These are phyloP conservation scores for Solanum sejunctum DNA, from an alignment of 257 asterid species.

Conservation along the genomic window DNA sequence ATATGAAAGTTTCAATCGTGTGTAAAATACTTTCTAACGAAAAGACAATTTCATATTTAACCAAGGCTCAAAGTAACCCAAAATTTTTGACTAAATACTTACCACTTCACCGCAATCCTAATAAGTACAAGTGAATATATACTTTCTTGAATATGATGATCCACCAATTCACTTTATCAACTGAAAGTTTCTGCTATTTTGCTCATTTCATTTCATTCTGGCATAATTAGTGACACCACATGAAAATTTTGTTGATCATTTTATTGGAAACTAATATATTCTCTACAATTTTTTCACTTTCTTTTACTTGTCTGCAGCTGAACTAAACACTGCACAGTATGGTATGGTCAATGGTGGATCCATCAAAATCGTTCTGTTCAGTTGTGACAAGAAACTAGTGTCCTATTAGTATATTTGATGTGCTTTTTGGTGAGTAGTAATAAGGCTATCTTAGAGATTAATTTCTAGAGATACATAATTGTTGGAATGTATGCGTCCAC, in stretches of 20 bases:
- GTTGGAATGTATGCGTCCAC: too few species aligned
- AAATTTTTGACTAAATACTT: neutral
- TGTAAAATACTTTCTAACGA: neutral
- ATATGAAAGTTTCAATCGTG: neutral
- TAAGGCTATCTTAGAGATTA: neutral
- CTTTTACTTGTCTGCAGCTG: neutral
- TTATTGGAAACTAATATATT: neutral
- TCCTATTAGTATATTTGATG: neutral
- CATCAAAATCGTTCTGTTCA: neutral
- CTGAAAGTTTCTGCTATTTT: neutral
- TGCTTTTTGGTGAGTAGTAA: neutral
- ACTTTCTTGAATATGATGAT: neutral
- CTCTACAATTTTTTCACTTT: neutral
- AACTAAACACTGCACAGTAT: neutral
- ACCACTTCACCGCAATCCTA: neutral
- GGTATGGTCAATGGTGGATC: neutral
- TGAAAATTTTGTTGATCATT: neutral
- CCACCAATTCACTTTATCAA: neutral
- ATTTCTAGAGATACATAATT: too few species aligned
- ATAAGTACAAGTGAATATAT: neutral
- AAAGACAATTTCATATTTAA: neutral
- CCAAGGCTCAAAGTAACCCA: neutral
- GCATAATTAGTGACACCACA: neutral
- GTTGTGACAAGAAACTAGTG: neutral
- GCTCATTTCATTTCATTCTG: neutral